phyloP scores from a whole-genome alignment of 345 rosid genomes.

The Brassica cretica region DNA sequence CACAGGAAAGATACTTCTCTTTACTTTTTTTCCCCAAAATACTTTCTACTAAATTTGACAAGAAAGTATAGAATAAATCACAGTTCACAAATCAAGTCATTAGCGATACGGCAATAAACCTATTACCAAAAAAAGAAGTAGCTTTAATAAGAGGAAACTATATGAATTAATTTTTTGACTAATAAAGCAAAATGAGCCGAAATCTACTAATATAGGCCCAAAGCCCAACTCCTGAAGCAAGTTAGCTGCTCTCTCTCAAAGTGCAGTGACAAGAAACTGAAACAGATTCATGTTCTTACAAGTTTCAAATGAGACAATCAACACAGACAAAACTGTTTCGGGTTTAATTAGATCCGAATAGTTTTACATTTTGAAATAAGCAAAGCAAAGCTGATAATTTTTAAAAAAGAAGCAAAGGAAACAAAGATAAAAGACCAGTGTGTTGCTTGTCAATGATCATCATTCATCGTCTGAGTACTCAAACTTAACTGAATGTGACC shows the following conservation, averaged over 20 bases:
- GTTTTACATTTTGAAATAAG: slow-evolving; percentile 21
- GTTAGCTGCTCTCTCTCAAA: neutral
- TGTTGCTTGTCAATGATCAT: slow-evolving; percentile 20
- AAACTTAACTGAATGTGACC: slow-evolving; percentile 85
- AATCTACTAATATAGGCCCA: slow-evolving; percentile 13
- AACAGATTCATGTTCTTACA: slow-evolving; percentile 5
- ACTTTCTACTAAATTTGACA: slow-evolving; percentile 28
- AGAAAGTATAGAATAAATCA: slow-evolving; percentile 30
- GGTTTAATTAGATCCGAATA: slow-evolving; percentile 7
- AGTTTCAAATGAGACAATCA: slow-evolving; percentile 15
- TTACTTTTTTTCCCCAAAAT: neutral
- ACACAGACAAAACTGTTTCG: slow-evolving; percentile 23
- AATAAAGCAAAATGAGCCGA: neutral
- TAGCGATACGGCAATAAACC: neutral
- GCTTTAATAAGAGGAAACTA: neutral
- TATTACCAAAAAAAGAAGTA: neutral
- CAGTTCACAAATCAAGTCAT: slow-evolving; percentile 15
- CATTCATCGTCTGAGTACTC: slow-evolving; percentile 77
- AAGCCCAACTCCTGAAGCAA: neutral
- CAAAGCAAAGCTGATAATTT: slow-evolving; percentile 7
- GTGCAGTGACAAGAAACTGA: neutral
- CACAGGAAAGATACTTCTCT: slow-evolving; percentile 23
- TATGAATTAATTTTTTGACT: neutral
- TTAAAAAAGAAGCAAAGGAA: neutral
- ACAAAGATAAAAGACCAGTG: neutral